Evolutionary conservation across 306 rosid genomes (phyloP).

Genomic region (Cotoneaster glaucophyllus): DNA sequence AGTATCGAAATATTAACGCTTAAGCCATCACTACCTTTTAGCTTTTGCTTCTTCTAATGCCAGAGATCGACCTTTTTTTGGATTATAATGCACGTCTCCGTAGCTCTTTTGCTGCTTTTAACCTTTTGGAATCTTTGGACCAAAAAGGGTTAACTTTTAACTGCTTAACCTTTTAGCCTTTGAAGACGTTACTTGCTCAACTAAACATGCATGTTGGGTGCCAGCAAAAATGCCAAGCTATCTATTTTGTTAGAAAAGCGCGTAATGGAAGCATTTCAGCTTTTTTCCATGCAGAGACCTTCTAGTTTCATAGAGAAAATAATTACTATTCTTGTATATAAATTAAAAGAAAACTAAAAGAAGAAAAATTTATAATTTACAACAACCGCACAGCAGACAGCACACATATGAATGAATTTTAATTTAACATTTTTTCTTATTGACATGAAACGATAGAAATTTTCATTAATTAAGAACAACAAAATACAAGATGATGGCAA

Average conservation of each 20-base stretch:
- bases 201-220: neutral
- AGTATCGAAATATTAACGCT: too few species aligned
- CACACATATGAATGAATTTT: too few species aligned
- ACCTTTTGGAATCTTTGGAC: neutral
- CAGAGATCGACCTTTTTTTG: neutral
- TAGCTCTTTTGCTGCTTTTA: too few species aligned
- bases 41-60: too few species aligned
- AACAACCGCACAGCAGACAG: neutral
- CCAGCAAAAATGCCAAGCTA: neutral
- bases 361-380: neutral
- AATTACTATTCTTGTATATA: neutral
- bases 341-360: neutral
- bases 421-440: neutral
- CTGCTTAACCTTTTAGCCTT: neutral
- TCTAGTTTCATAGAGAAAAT: neutral
- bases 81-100: neutral
- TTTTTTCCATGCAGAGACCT: neutral
- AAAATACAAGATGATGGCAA: neutral
- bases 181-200: neutral
- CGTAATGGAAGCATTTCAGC: neutral
- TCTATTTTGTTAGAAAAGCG: neutral
- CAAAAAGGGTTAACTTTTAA: neutral
- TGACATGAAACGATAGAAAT: neutral
- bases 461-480: neutral
- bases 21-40: too few species aligned